These are phyloP conservation scores for Penicillium vulpinum DNA, from an alignment of 2,329 filamentous ascomycete species.

Conservation along the genomic window DNA sequence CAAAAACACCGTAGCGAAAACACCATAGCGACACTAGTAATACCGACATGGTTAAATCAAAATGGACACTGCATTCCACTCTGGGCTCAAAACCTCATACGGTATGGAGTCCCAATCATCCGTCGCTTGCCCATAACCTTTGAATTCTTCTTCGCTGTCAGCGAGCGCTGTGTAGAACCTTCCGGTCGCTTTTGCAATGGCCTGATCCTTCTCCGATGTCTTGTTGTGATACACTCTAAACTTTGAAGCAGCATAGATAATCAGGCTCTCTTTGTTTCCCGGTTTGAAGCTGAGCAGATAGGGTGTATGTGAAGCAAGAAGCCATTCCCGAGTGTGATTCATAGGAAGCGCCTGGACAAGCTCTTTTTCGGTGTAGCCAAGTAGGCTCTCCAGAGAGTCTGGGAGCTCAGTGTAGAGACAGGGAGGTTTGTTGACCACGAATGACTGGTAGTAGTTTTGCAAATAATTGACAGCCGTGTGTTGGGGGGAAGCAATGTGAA, in stretches of 20 bases:
- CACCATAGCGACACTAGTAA: too few species aligned
- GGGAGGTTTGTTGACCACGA: slow-evolving; percentile 11
- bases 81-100: background rate
- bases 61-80: background rate
- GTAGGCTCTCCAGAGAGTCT: background rate
- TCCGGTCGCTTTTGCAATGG: background rate
- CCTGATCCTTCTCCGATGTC: background rate
- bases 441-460: slow-evolving; percentile 13
- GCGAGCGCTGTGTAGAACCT: background rate
- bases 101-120: background rate
- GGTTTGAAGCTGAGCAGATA: slow-evolving; percentile 4
- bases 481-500: slow-evolving; percentile 12
- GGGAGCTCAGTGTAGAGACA: slow-evolving; percentile 5
- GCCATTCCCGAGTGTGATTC: slow-evolving; percentile 3
- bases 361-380: slow-evolving; percentile 3
- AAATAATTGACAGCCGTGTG: slow-evolving; percentile 14
- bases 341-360: slow-evolving; percentile 8
- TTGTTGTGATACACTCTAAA: background rate
- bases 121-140: background rate
- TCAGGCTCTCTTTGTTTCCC: slow-evolving; percentile 3
- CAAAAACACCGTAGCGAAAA: too few species aligned
- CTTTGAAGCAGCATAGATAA: background rate
- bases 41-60: background rate
- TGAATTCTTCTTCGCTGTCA: background rate
- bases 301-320: slow-evolving; percentile 5